These are phyloP conservation scores for Chlamydomonas asymmetrica DNA, from an alignment of 139 green algal genomes.

Conservation along the genomic window DNA sequence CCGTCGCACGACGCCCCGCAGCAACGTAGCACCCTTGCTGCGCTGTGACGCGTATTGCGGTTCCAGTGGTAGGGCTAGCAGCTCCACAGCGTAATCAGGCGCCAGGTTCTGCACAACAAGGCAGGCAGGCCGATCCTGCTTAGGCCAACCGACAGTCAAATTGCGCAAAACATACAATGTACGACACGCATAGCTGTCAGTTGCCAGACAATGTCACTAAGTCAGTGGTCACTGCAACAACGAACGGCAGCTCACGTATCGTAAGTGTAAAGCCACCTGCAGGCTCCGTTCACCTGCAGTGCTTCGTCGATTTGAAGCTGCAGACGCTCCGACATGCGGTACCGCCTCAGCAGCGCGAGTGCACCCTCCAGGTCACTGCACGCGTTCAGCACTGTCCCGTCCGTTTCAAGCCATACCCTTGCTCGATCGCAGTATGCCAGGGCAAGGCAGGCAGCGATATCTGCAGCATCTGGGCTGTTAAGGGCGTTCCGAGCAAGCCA, in stretches of 20 bases:
- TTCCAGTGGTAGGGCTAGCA: slow-evolving; percentile 26
- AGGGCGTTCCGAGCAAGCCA: neutral
- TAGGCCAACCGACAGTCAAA: neutral
- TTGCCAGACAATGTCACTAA: neutral
- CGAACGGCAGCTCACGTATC: neutral
- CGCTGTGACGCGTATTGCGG: neutral
- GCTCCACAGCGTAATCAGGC: slow-evolving; percentile 29
- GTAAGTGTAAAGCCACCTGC: neutral
- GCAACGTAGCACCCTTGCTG: neutral
- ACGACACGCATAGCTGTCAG: neutral
- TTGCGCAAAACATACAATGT: neutral
- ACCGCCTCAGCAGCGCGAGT: slow-evolving; percentile 16
- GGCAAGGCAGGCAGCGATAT: slow-evolving; percentile 27
- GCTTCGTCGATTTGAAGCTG: slow-evolving; percentile 39
- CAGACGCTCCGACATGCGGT: slow-evolving; percentile 23
- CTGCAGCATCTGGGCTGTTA: neutral
- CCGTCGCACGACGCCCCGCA: no score
- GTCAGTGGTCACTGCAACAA: neutral
- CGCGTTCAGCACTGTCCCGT: slow-evolving; percentile 9
- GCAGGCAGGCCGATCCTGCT: neutral
- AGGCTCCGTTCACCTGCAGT: slow-evolving; percentile 22
- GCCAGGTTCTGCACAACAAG: slow-evolving; percentile 24
- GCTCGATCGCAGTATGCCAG: slow-evolving; percentile 39
- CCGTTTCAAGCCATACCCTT: slow-evolving; percentile 3
- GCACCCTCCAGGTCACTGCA: slow-evolving; percentile 33